Conservation (phyloP, 768 basidiomycete genomes). For the Lactarius deliciosus region DNA sequence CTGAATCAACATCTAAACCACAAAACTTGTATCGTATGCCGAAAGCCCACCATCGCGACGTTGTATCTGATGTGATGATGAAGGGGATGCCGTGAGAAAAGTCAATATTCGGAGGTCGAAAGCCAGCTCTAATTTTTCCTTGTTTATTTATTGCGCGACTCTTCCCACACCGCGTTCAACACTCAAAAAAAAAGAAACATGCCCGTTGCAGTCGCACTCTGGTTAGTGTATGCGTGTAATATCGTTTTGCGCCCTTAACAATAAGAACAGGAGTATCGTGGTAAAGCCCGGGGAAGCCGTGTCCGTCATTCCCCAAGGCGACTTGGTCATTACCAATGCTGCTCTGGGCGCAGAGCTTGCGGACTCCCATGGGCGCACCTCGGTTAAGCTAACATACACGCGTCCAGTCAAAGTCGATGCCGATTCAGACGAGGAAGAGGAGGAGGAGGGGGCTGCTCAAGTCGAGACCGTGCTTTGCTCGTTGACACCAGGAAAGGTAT, state of each 20-base stretch:
- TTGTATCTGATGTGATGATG: slow-evolving; percentile 28
- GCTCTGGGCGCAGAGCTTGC: slow-evolving; percentile 72
- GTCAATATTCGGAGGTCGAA: slow-evolving; percentile 36
- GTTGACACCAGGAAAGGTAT: slow-evolving; percentile 78
- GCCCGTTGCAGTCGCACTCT: slow-evolving; percentile 63
- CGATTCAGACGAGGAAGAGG: slow-evolving; percentile 45
- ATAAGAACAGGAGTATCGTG: slow-evolving; percentile 53
- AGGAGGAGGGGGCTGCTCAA: slow-evolving; percentile 38
- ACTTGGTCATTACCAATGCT: slow-evolving; percentile 80
- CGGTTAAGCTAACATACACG: slow-evolving; percentile 64
- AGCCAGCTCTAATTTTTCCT: slow-evolving; percentile 3
- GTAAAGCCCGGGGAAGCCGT: slow-evolving; percentile 58
- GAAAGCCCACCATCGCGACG: slow-evolving; percentile 23
- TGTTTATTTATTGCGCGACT: background rate
- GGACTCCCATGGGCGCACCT: slow-evolving; percentile 58
- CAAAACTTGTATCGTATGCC: background rate
- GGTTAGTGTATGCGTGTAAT: slow-evolving; percentile 41
- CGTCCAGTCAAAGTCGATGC: slow-evolving; percentile 44
- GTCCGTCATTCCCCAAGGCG: slow-evolving; percentile 57
- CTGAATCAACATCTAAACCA: background rate
- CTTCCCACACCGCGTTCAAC: slow-evolving; percentile 6
- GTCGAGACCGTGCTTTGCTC: slow-evolving; percentile 68
- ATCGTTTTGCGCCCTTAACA: slow-evolving; percentile 18
- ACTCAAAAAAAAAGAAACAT: slow-evolving; percentile 39
- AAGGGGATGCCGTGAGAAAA: slow-evolving; percentile 40